Base-by-base conservation (phyloP, 192 early-diverging fungal species). In the Cladochytrium replicatum region DNA sequence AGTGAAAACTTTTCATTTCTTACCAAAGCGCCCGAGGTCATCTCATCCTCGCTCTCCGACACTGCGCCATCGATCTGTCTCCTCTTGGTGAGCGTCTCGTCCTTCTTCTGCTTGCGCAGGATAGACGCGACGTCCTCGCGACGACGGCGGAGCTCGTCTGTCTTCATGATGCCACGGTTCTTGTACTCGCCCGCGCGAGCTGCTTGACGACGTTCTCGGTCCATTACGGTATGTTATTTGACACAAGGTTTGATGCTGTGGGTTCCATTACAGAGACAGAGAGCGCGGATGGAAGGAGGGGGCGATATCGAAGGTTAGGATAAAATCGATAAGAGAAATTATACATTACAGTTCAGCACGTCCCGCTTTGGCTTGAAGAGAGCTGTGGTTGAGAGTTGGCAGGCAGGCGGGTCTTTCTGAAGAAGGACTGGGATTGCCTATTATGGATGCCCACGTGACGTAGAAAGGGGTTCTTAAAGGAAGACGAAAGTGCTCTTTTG, bases 81-180 rank as follows among this genome's bases (percentile, higher is more conserved):
- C 61, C 90, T 83, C 74, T 99, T 99, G 49, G 86, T 75, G 32
- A 97, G 60, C 19, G 78, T 77, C 69, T 99, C 95, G 58, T 93
- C 90, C 42, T 88, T 81, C 77, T 97, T 95, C 68, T 93, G 86
- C 62, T 90, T 88, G 41, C 95, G 75, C 64, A 99, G 84, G 71
- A 94, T 90, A 7, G 95, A 86, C 38, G 85, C 81, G 43, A 84
- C 83, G 45, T 90, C 91, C 60, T 94, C 93, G 43, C 95, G 83
- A 32, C 90, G 84, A 47, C 92, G 82, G 41, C 95, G 76, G 43
- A 93, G 59, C 59, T 99, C 93, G 32, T 99, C 95, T 41, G 82
- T 64, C 64, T 88, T 86, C 66, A 95, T 81, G 41, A 72, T 64
- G 48, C 83, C 82, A 58, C 86, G 82, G 64, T 84, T 80, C 76